phyloP scores from a whole-genome alignment of 2,329 filamentous ascomycete genomes.

The Hymenoscyphus occultus region DNA sequence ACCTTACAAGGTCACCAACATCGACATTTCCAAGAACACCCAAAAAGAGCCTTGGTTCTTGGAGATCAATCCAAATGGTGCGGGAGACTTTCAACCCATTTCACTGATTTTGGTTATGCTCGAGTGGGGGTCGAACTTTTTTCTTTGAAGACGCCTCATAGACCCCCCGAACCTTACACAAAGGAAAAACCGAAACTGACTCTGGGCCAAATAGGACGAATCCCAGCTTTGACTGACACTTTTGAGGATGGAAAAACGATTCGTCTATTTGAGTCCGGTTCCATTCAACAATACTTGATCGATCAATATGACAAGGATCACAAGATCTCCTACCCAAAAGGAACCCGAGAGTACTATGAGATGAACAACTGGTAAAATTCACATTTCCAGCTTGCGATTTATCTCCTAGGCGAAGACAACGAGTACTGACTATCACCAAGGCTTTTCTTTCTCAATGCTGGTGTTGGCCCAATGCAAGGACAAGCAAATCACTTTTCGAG shows the following conservation, averaged over 20 bases:
- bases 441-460: constrained; percentile 73
- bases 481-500: constrained; percentile 82
- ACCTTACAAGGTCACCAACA: constrained; percentile 71
- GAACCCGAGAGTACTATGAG: constrained; percentile 73
- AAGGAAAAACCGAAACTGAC: too few species aligned
- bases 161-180: too few species aligned
- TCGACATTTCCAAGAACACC: constrained; percentile 71
- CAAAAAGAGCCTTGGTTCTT: constrained; percentile 89
- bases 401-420: background rate
- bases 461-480: constrained; percentile 78
- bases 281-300: constrained; percentile 80
- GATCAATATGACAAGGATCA: constrained; percentile 78
- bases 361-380: constrained; percentile 69
- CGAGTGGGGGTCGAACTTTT: too few species aligned
- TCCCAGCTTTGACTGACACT: constrained; percentile 81
- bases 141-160: too few species aligned
- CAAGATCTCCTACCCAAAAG: constrained; percentile 76
- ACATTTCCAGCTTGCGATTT: too few species aligned
- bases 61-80: constrained; percentile 81
- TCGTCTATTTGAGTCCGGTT: constrained; percentile 76
- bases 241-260: constrained; percentile 71
- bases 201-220: constrained; percentile 51
- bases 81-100: too few species aligned
- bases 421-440: constrained; percentile 12
- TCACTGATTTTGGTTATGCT: too few species aligned